These are phyloP conservation scores for Monilinia vaccinii-corymbosi DNA, from an alignment of 2,329 filamentous ascomycete species.

Conservation along the genomic window DNA sequence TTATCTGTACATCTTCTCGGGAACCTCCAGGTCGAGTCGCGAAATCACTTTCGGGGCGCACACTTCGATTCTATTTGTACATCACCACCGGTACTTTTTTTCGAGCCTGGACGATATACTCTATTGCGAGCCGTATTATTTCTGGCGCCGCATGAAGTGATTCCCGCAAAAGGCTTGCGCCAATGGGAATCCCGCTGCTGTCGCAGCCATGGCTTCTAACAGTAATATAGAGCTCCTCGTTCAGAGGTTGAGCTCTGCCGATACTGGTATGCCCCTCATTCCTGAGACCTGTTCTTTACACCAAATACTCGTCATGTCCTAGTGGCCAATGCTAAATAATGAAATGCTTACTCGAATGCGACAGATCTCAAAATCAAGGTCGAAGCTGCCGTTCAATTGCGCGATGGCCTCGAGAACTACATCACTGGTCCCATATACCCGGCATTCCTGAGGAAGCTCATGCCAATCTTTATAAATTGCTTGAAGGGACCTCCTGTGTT, in stretches of 20 bases:
- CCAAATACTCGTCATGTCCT: background rate
- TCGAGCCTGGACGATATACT: background rate
- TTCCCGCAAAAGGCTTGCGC: conserved; percentile 19
- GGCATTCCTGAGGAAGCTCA: conserved; percentile 74
- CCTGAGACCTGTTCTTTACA: background rate
- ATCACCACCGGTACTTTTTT: background rate
- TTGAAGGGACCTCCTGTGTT: conserved; percentile 83
- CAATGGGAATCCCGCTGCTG: conserved; percentile 28
- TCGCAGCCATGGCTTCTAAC: conserved; percentile 50
- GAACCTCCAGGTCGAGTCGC: background rate
- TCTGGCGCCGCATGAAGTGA: conserved; percentile 8
- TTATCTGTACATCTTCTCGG: background rate
- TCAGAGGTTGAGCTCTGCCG: conserved; percentile 41
- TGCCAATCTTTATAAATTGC: conserved; percentile 82
- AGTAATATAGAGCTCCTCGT: conserved; percentile 55
- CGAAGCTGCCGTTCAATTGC: conserved; percentile 74
- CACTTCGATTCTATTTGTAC: background rate
- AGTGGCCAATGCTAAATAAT: background rate
- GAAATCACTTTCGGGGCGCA: background rate
- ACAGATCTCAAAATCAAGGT: conserved; percentile 74
- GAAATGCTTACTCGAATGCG: conserved; percentile 12
- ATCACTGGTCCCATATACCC: conserved; percentile 68
- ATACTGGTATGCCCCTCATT: conserved; percentile 19
- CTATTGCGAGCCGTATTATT: background rate
- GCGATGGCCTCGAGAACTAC: conserved; percentile 87